phyloP scores from a whole-genome alignment of 163 green algal species.

The Trebouxia gelatinosa region DNA sequence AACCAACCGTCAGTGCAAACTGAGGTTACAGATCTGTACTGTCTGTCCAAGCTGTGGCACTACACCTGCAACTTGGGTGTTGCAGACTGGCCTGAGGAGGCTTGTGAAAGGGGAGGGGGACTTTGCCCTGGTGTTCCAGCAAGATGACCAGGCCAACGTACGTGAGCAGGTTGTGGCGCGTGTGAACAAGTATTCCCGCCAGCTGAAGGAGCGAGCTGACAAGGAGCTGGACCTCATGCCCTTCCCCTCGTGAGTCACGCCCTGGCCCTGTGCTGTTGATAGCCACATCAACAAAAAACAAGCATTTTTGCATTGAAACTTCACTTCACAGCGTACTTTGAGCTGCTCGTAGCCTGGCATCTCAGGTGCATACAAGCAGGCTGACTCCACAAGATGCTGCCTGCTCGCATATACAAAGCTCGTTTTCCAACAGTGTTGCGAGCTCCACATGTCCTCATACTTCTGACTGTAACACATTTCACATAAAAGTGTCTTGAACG shows the following conservation, averaged over 20 bases:
- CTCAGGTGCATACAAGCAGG: neutral
- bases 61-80: no score
- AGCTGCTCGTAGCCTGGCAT: no score
- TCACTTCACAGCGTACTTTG: no score
- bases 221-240: slow-evolving; percentile 46
- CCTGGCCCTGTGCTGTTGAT: neutral
- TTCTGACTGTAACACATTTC: neutral
- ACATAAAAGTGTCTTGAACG: neutral
- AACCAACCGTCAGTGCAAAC: no score
- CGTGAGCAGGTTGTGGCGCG: slow-evolving; percentile 34
- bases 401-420: neutral
- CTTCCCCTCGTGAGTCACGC: slow-evolving; percentile 39
- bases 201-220: slow-evolving; percentile 35
- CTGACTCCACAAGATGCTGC: neutral
- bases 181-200: slow-evolving; percentile 37
- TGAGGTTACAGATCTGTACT: neutral
- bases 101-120: slow-evolving; percentile 30
- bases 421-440: neutral
- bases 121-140: slow-evolving; percentile 30
- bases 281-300: neutral
- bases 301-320: neutral
- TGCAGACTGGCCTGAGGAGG: slow-evolving; percentile 29
- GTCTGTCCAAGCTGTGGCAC: neutral
- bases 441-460: neutral
- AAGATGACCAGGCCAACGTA: neutral